Percentiles rank a stretch among this genome's conserved stretches.
phyloP scores from a whole-genome alignment of 2,329 filamentous ascomycete species.

The Periglandula ipomoeae region DNA sequence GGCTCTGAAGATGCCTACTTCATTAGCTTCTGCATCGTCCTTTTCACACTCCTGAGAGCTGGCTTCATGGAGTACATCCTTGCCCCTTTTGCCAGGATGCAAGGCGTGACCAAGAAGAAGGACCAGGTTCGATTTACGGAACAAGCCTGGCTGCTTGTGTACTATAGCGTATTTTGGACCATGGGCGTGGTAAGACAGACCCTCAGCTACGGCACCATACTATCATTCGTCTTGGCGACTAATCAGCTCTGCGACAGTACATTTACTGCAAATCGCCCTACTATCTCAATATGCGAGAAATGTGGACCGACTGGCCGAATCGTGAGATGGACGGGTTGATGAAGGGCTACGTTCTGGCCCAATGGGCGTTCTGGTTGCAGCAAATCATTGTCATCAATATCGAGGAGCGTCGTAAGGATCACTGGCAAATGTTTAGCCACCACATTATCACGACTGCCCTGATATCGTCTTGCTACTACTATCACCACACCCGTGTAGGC shows the following conservation, averaged over 20 bases:
- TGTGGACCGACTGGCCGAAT: conserved; percentile 82
- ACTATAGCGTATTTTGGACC: conserved; percentile 74
- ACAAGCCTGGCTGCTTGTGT: conserved; percentile 84
- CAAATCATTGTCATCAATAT: conserved; percentile 92
- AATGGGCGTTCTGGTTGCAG: conserved; percentile 90
- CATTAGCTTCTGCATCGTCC: conserved; percentile 67
- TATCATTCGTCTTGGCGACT: not conserved
- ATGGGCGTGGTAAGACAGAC: conserved; percentile 62
- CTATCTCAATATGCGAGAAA: conserved; percentile 63
- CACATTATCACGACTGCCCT: conserved; percentile 83
- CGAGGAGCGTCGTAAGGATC: conserved; percentile 87
- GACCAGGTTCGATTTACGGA: conserved; percentile 78
- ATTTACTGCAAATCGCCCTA: conserved; percentile 71
- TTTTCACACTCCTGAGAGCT: conserved; percentile 81
- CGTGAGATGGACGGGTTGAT: conserved; percentile 66
- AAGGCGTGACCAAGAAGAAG: conserved; percentile 70
- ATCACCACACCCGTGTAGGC: conserved; percentile 79
- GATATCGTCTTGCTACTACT: conserved; percentile 74
- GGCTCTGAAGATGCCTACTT: conserved; percentile 74
- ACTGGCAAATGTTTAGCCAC: conserved; percentile 94
- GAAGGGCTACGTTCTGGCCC: conserved; percentile 85
- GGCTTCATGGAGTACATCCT: conserved; percentile 81
- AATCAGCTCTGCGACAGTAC: conserved; percentile 44
- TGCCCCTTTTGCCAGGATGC: conserved; percentile 61
- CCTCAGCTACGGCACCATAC: not conserved